Conservation (phyloP, 2,329 filamentous ascomycete species). For the Neonectria magnoliae region DNA sequence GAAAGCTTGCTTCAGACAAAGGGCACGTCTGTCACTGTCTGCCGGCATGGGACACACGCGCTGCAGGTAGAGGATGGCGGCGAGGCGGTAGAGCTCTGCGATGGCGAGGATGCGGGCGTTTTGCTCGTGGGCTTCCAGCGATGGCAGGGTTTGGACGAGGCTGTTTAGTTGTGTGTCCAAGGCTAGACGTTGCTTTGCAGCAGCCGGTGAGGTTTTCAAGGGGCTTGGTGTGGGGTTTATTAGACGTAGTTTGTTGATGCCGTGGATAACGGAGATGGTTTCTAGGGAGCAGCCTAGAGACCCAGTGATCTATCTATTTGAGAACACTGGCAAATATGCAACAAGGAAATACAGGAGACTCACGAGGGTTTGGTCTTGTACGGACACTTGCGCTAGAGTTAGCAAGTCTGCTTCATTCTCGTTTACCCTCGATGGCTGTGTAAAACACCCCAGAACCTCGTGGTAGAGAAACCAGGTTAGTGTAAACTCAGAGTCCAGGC, state of each 20-base stretch:
- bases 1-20: conserved; percentile 50
- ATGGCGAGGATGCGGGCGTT: conserved; percentile 50
- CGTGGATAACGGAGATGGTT: conserved; percentile 55
- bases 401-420: conserved; percentile 18
- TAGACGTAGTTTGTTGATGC: conserved; percentile 51
- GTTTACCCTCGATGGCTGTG: conserved; percentile 42
- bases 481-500: conserved; percentile 50
- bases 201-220: not conserved
- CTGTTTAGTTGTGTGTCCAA: conserved; percentile 9
- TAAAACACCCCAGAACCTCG: conserved; percentile 57
- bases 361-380: conserved; percentile 22
- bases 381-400: conserved; percentile 12
- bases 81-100: conserved; percentile 62
- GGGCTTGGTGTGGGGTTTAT: not conserved
- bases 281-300: conserved; percentile 59
- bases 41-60: conserved; percentile 39
- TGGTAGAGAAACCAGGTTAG: conserved; percentile 60
- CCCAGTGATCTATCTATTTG: conserved; percentile 54
- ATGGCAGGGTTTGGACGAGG: conserved; percentile 1
- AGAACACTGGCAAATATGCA: not conserved
- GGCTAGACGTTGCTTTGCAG: conserved; percentile 1
- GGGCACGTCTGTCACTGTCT: conserved; percentile 20
- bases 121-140: not conserved
- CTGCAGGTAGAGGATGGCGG: conserved; percentile 57
- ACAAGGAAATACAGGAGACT: not conserved